Evolutionary conservation across 1,284 basidiomycete species (phyloP).

Genomic region (Thecaphora thlaspeos): DNA sequence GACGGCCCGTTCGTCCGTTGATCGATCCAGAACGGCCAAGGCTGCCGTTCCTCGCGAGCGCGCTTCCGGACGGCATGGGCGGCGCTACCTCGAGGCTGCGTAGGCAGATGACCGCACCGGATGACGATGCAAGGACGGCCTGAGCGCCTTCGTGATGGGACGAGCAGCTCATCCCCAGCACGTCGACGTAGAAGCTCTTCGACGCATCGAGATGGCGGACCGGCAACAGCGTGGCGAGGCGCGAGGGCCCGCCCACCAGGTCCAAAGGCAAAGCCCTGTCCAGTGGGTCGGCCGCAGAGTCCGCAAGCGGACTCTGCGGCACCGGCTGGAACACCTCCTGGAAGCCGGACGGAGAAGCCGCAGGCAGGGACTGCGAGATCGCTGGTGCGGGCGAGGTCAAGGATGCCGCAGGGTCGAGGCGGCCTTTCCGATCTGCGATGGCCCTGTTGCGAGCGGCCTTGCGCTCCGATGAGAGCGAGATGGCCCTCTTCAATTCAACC

Average conservation of each 20-base stretch:
- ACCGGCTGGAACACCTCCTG: not conserved
- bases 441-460: conserved; percentile 22
- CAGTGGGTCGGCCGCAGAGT: conserved; percentile 12
- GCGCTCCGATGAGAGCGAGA: conserved; percentile 14
- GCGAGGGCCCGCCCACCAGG: no score
- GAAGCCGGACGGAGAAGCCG: not conserved
- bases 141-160: conserved; percentile 14
- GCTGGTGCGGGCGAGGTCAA: no score
- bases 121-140: conserved; percentile 18
- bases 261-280: conserved; percentile 1
- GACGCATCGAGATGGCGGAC: conserved; percentile 17
- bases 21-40: conserved; percentile 1
- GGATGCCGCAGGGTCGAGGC: no score
- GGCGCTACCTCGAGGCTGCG: conserved; percentile 12
- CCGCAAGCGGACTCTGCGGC: conserved; percentile 7
- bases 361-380: no score
- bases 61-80: conserved; percentile 7
- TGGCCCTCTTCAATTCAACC: conserved; percentile 8
- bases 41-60: conserved; percentile 3
- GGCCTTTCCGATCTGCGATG: not conserved
- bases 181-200: conserved; percentile 21
- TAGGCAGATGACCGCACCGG: conserved; percentile 16
- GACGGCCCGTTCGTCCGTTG: not conserved
- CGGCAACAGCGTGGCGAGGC: conserved; percentile 15
- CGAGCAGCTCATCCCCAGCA: conserved; percentile 20